Conservation (phyloP, 2,329 filamentous ascomycete genomes). For the Ascochyta koolunga region DNA sequence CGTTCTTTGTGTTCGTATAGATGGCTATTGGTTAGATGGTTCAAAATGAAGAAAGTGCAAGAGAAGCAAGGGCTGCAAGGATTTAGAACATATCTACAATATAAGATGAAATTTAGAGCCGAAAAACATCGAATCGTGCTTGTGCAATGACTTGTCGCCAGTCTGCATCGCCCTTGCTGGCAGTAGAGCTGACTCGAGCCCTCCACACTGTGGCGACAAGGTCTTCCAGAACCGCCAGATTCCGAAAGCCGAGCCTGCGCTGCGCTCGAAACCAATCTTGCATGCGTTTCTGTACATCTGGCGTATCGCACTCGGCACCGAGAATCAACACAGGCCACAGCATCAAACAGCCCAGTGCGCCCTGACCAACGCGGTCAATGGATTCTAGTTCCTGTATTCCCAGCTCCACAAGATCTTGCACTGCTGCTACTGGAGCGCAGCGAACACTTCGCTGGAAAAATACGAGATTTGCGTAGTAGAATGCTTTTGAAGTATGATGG, state of each 20-base stretch:
- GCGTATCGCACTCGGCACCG: slow-evolving; percentile 11
- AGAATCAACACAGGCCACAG: slow-evolving; percentile 20
- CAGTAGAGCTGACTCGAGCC: background rate
- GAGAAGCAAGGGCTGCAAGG: too few relatives aligned
- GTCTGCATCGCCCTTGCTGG: background rate
- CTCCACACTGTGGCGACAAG: slow-evolving; percentile 14
- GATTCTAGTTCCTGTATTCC: slow-evolving; percentile 15
- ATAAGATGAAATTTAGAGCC: slow-evolving; percentile 1
- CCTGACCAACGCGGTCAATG: slow-evolving; percentile 14
- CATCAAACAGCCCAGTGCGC: slow-evolving; percentile 15
- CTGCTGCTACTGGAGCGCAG: background rate
- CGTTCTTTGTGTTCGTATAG: background rate
- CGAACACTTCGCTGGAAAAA: slow-evolving; percentile 19
- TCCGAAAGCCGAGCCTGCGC: slow-evolving; percentile 16
- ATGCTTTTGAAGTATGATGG: slow-evolving; percentile 16
- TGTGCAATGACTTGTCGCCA: slow-evolving; percentile 14
- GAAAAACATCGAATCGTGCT: slow-evolving; percentile 13
- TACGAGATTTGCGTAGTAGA: slow-evolving; percentile 19
- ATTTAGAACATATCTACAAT: background rate
- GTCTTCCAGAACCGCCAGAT: slow-evolving; percentile 11
- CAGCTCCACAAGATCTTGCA: slow-evolving; percentile 16
- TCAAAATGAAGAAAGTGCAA: too few relatives aligned
- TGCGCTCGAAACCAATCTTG: slow-evolving; percentile 13
- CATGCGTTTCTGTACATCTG: slow-evolving; percentile 6
- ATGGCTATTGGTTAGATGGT: too few relatives aligned